Evolutionary conservation across 257 asterid species (phyloP), one percentile per base, ranked within the genome.

Genomic region (Thymus quinquecostatus): DNA sequence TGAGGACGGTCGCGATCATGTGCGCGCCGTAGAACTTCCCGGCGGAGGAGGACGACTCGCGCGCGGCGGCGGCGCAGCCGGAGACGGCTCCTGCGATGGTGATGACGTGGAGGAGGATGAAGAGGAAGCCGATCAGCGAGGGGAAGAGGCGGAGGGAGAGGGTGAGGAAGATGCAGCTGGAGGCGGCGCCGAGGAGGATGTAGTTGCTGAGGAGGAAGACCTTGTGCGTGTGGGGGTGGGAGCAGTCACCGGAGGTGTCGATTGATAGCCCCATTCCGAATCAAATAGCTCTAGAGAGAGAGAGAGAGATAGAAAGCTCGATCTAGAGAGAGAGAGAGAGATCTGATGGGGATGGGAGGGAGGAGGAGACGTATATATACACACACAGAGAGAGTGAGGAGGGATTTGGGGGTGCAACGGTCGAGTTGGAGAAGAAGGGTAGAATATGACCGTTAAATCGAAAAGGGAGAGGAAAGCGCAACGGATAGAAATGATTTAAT

Each of bases 1-100:
- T 91, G 11, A 91, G 86, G 10, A 91, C 98, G 0, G 97, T 89
- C 8, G 92, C 88, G 27, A 86, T 88, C 96, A 89, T 93, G 86
- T 91, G 97, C 1, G 95, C 90, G 33, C 95, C 97, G 72, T 92
- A 92, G 92, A 90, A 80, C 50, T 83, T 87, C 0, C 85, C 84
- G 57, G 89, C 88, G 34, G 88, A 81, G 2, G 80, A 11, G 8
- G 82, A 12, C 29, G 96, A 53, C 8, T 53, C 70, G 10, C 86
- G 80, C 1, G 87, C 83, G 3, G 87, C 90, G 14, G 96, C 91
- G 66, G 87, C 82, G 84, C 97, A 88, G 11, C 96, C 89, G 7
- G 86, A 80, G 29, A 89, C 64, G 1, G 92, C 96, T 6, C 87
- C 95, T 60, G 64, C 78, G 70, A 91, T 84, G 69, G 97, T 91